Evolutionary conservation across 2,329 filamentous ascomycete genomes (phyloP), one percentile per base, ranked within the genome.

Genomic region (Aspergillus brunneoviolaceus): DNA sequence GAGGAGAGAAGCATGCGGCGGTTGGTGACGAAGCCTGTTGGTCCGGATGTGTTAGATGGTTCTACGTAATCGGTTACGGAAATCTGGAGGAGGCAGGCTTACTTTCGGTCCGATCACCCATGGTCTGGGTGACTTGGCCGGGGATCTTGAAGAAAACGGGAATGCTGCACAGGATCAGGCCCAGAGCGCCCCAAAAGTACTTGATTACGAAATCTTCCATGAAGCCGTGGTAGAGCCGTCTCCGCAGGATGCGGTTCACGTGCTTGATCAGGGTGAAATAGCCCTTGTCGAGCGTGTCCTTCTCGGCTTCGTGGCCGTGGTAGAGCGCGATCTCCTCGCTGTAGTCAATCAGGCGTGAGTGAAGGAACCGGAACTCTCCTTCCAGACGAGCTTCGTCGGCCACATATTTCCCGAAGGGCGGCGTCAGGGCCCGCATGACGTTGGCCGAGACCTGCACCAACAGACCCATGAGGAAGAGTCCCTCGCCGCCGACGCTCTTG

Each of bases 141-240:
- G 93, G 92, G 19, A 97, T 84, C 76, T 94, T 94, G 82, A 99
- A 90, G 76, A 99, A 99, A 2, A 98, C 94, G 0, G 95, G 95
- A 0, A 96, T 88, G 75, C 92, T 96, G 81, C 95, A 99, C 10
- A 99, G 87, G 64, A 96, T 77, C 65, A 99, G 83, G 1, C 95
- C 95, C 49, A 99, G 77, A 2, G 95, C 94, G 47, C 95, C 95
- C 95, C 95, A 99, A 78, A 98, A 95, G 75, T 99, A 99, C 77
- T 99, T 99, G 77, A 99, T 96, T 60, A 98, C 92, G 76, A 97
- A 99, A 76, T 99, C 95, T 75, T 99, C 95, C 94, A 98, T 97
- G 70, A 99, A 89, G n/a, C 93, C 94, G 74, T 99, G 94, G 76
- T 98, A 98, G 75, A 99, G 90, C 52, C 95, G 87, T 63, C 91